phyloP scores from a whole-genome alignment of 805 yeast genomes.

The Wickerhamiella azyma region DNA sequence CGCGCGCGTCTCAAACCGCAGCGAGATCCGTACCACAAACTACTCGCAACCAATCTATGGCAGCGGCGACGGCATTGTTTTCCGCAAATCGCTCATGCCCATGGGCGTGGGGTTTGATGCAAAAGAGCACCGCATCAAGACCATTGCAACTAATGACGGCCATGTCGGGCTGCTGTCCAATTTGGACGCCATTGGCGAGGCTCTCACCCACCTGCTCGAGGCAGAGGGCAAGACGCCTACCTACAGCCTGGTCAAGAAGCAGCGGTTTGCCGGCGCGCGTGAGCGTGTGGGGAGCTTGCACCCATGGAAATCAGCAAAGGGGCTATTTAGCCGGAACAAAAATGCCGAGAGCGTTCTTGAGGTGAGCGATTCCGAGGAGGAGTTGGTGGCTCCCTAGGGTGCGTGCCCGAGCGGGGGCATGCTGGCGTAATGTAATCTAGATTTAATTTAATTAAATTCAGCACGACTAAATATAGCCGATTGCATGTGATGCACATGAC shows the following conservation, averaged over 20 bases:
- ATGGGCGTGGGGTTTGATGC: conserved; percentile 52
- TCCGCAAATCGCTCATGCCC: conserved; percentile 72
- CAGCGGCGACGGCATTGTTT: conserved; percentile 88
- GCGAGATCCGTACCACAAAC: conserved; percentile 56
- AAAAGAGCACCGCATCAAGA: conserved; percentile 36
- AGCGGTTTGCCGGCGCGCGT: conserved; percentile 4
- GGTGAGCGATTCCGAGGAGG: neutral
- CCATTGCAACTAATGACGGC: conserved; percentile 49
- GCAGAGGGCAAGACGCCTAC: conserved; percentile 31
- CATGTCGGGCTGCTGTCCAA: conserved; percentile 76
- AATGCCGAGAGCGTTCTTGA: neutral
- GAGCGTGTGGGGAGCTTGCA: neutral
- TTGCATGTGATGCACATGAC: no score
- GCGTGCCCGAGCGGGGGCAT: no score
- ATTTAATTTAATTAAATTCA: no score
- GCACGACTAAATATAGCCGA: no score
- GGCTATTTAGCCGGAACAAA: neutral
- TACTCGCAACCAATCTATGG: conserved; percentile 72
- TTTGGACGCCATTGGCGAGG: conserved; percentile 54
- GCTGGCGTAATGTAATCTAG: no score
- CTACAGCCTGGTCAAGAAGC: conserved; percentile 3
- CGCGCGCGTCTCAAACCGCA: conserved; percentile 45
- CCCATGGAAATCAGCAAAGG: neutral
- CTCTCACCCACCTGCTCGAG: conserved; percentile 46
- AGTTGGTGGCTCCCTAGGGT: no score